phyloP scores from a whole-genome alignment of 2,329 filamentous ascomycete species.

The Aphanocladium album region DNA sequence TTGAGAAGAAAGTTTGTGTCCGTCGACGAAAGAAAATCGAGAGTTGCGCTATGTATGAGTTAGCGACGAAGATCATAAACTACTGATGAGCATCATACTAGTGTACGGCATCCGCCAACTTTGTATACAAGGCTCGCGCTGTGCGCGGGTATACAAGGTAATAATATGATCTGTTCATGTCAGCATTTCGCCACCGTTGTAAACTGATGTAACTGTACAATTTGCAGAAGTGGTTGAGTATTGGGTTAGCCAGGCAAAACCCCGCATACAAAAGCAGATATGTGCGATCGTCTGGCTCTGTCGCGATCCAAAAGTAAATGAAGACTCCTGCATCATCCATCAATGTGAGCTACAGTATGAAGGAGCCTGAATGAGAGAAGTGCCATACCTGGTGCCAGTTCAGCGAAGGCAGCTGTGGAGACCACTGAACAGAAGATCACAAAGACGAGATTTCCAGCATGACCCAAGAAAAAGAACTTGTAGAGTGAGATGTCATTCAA shows the following conservation, averaged over 20 bases:
- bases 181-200: not conserved
- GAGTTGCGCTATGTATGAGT: not conserved
- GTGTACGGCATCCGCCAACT: conserved; percentile 29
- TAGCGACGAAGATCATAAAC: not conserved
- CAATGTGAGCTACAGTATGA: no score
- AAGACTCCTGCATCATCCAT: not conserved
- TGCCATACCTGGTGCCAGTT: not conserved
- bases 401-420: not conserved
- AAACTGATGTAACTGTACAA: not conserved
- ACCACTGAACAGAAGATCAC: not conserved
- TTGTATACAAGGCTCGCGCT: not conserved
- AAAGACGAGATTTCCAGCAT: not conserved
- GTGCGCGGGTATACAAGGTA: not conserved
- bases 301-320: not conserved
- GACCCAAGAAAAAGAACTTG: not conserved
- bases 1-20: not conserved
- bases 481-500: not conserved
- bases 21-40: not conserved
- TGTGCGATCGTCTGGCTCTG: not conserved
- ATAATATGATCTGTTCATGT: not conserved
- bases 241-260: not conserved
- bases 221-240: not conserved
- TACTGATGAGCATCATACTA: not conserved
- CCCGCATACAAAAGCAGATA: not conserved
- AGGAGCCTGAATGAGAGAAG: no score